These are phyloP conservation scores for Monoraphidium neglectum DNA, from an alignment of 139 green algal species.

Conservation along the genomic window DNA sequence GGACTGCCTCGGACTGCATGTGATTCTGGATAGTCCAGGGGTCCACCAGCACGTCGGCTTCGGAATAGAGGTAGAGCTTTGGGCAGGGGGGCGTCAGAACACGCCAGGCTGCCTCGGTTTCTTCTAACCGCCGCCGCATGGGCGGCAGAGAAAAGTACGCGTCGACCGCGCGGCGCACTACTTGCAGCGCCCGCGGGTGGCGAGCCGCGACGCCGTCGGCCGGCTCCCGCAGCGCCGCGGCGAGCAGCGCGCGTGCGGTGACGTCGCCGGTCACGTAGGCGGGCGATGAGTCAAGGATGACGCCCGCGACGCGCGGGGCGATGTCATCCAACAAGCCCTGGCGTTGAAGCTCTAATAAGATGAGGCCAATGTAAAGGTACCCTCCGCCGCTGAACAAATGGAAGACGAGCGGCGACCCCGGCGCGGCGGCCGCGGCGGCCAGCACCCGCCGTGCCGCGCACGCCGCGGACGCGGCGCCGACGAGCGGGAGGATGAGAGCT, in stretches of 20 bases:
- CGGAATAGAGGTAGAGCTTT: constrained; percentile 26
- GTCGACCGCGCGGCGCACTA: constrained; percentile 4
- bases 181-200: constrained; percentile 7
- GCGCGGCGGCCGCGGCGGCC: neutral
- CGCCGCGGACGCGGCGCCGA: constrained; percentile 6
- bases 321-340: constrained; percentile 1
- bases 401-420: neutral
- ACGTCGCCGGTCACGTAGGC: constrained; percentile 26
- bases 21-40: constrained; percentile 16
- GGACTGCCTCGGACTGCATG: constrained; percentile 10
- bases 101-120: constrained; percentile 12
- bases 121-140: neutral
- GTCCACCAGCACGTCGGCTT: constrained; percentile 19
- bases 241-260: constrained; percentile 11
- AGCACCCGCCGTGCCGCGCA: constrained; percentile 1
- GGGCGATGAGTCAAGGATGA: constrained; percentile 21
- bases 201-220: constrained; percentile 11
- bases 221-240: constrained; percentile 14
- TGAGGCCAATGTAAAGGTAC: constrained; percentile 16
- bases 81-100: constrained; percentile 15
- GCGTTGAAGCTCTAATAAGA: constrained; percentile 13
- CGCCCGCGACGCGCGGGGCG: neutral
- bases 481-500: constrained; percentile 15
- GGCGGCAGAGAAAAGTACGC: constrained; percentile 15
- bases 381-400: constrained; percentile 26